Percentiles rank a stretch among this genome's conserved stretches.
These are phyloP conservation scores for Monoraphidium neglectum DNA, from an alignment of 139 green algal species.

Conservation along the genomic window DNA sequence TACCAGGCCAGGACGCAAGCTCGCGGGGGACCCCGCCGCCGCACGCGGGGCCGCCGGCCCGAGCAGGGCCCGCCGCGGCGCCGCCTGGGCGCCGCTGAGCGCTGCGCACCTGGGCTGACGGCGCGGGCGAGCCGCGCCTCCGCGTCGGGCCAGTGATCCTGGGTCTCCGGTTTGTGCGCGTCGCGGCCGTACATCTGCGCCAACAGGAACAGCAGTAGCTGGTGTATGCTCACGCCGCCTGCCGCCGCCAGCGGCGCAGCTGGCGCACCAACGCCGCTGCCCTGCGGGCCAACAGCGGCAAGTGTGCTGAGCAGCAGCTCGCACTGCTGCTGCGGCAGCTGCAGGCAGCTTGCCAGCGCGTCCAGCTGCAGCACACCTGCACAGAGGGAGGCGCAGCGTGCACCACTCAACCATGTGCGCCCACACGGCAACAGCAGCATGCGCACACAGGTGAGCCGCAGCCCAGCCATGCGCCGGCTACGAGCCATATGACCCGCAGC, in stretches of 20 bases:
- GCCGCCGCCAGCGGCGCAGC: constrained; percentile 29
- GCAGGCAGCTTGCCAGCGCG: constrained; percentile 33
- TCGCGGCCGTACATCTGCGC: constrained; percentile 71
- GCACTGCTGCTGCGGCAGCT: constrained; percentile 38
- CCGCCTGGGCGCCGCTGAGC: no score
- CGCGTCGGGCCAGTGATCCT: constrained; percentile 74
- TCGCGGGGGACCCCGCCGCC: no score
- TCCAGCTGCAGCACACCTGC: constrained; percentile 33
- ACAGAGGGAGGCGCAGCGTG: background rate
- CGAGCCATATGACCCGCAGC: background rate
- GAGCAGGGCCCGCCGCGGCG: no score
- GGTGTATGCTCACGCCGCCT: constrained; percentile 37
- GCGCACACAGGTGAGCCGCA: background rate
- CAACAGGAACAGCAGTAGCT: constrained; percentile 74
- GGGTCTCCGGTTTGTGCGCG: constrained; percentile 56
- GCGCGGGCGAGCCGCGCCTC: no score
- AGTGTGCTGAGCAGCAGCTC: constrained; percentile 40
- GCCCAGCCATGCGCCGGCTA: background rate
- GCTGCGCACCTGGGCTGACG: no score
- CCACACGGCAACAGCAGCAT: no score
- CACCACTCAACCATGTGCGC: no score
- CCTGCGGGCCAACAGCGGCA: background rate
- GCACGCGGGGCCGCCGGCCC: no score
- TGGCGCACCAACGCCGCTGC: constrained; percentile 14
- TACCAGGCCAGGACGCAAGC: no score